These are phyloP conservation scores for Sporothrix brasiliensis DNA, from an alignment of 2,329 filamentous ascomycete genomes.

Conservation along the genomic window DNA sequence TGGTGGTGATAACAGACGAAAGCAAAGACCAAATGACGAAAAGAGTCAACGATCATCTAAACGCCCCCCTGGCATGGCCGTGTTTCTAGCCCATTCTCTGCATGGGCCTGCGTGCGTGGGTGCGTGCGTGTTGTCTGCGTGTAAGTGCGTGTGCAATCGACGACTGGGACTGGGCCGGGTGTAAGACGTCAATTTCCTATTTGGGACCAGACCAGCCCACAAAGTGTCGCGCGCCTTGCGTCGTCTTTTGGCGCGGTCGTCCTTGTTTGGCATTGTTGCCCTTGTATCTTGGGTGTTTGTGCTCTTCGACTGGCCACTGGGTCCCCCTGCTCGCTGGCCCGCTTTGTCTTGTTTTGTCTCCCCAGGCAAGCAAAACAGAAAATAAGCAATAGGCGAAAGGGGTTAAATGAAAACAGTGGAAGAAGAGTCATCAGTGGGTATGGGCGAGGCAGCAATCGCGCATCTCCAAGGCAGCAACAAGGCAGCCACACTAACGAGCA, in stretches of 20 bases:
- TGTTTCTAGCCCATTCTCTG: constrained; percentile 18
- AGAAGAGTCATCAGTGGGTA: constrained; percentile 29
- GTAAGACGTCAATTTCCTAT: constrained; percentile 23
- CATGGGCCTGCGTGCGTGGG: background rate
- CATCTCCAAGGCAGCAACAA: constrained; percentile 30
- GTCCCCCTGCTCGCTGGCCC: constrained; percentile 1
- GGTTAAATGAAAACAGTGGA: background rate
- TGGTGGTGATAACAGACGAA: constrained; percentile 25
- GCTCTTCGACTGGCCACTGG: background rate
- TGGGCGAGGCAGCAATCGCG: constrained; percentile 24
- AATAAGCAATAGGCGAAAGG: background rate
- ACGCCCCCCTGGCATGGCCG: constrained; percentile 22
- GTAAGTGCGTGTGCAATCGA: constrained; percentile 20
- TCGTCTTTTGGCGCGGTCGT: background rate
- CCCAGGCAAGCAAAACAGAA: constrained; percentile 8
- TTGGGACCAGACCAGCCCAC: constrained; percentile 12
- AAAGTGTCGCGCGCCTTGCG: constrained; percentile 6
- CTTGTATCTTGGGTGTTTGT: constrained; percentile 21
- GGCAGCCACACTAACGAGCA: constrained; percentile 16
- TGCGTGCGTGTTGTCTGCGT: constrained; percentile 8
- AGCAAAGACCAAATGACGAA: background rate
- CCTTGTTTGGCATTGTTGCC: constrained; percentile 16
- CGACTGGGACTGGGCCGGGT: constrained; percentile 18
- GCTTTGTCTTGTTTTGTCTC: constrained; percentile 5
- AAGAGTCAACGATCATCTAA: constrained; percentile 22